These are phyloP conservation scores for Quercus tomentella DNA, from an alignment of 331 rosid genomes.

Conservation along the genomic window DNA sequence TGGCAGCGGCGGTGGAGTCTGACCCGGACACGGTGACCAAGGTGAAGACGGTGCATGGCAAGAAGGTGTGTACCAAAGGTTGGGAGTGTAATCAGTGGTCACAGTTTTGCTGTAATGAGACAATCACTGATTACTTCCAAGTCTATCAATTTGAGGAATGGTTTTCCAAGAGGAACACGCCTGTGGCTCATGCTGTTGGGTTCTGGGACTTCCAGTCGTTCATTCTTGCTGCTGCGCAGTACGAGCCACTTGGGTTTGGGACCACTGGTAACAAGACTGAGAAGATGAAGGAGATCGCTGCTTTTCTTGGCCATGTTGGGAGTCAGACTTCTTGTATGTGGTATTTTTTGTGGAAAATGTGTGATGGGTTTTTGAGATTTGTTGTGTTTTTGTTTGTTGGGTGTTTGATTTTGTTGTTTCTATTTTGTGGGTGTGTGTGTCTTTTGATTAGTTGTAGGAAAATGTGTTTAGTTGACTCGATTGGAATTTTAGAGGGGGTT, in stretches of 20 bases:
- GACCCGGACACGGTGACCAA: constrained; percentile 14
- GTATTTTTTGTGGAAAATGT: background rate
- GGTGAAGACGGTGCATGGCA: constrained; percentile 64
- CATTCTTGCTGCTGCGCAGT: constrained; percentile 56
- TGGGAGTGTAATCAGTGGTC: constrained; percentile 87
- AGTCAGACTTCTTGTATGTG: constrained; percentile 76
- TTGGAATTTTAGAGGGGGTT: too few relatives aligned
- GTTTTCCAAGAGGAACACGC: constrained; percentile 64
- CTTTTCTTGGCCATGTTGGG: constrained; percentile 84
- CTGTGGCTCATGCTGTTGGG: constrained; percentile 75
- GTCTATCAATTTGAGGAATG: constrained; percentile 82
- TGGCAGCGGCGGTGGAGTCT: constrained; percentile 23
- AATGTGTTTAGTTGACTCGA: too few relatives aligned
- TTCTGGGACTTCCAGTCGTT: constrained; percentile 86
- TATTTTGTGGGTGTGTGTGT: too few relatives aligned
- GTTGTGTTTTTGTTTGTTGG: too few relatives aligned
- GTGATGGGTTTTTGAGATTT: background rate
- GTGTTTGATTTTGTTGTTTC: background rate
- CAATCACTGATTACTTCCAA: constrained; percentile 63
- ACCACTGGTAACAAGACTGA: constrained; percentile 69
- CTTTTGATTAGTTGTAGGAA: too few relatives aligned
- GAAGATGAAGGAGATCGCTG: constrained; percentile 89
- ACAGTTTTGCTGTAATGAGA: constrained; percentile 64
- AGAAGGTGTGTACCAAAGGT: constrained; percentile 64
- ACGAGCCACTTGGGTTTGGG: constrained; percentile 73